Evolutionary conservation across 2,329 filamentous ascomycete species (phyloP).

Genomic region (Lasiodiplodia hormozganensis): DNA sequence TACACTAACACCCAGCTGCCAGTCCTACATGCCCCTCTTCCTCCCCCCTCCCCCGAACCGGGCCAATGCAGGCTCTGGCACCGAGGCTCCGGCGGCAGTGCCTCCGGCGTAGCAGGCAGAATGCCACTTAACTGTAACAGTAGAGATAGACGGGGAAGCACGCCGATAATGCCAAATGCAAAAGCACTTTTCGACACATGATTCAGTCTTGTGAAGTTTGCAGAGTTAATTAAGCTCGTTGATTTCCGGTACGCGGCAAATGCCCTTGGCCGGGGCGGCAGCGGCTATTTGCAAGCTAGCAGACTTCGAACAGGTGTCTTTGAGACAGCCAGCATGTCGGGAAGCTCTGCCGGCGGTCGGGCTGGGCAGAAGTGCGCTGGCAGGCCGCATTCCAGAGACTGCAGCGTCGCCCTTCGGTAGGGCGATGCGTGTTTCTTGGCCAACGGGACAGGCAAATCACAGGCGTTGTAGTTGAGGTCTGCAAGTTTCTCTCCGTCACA

Average conservation of each 20-base stretch:
- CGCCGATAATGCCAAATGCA: background rate
- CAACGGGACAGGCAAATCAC: background rate
- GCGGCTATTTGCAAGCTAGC: constrained; percentile 10
- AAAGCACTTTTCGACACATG: constrained; percentile 2
- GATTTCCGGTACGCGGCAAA: background rate
- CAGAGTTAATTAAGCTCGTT: background rate
- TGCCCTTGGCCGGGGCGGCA: constrained; percentile 7
- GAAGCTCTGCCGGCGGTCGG: background rate
- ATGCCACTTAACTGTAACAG: background rate
- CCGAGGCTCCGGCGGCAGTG: constrained; percentile 57
- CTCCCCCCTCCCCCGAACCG: constrained; percentile 59
- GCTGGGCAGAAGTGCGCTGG: background rate
- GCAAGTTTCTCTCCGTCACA: background rate
- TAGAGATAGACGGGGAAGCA: constrained; percentile 7
- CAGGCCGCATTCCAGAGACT: background rate
- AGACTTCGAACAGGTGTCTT: constrained; percentile 2
- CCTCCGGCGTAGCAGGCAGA: constrained; percentile 43
- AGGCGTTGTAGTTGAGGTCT: background rate
- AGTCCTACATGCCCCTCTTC: constrained; percentile 71
- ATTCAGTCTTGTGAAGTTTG: background rate
- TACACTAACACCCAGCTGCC: constrained; percentile 50
- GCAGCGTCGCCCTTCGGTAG: background rate
- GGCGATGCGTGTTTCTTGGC: constrained; percentile 3
- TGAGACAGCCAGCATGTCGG: constrained; percentile 10
- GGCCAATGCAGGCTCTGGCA: constrained; percentile 48